Evolutionary conservation across 2,329 filamentous ascomycete genomes (phyloP), one percentile per base, ranked within the genome.

Genomic region (Penicillium verrucosum): DNA sequence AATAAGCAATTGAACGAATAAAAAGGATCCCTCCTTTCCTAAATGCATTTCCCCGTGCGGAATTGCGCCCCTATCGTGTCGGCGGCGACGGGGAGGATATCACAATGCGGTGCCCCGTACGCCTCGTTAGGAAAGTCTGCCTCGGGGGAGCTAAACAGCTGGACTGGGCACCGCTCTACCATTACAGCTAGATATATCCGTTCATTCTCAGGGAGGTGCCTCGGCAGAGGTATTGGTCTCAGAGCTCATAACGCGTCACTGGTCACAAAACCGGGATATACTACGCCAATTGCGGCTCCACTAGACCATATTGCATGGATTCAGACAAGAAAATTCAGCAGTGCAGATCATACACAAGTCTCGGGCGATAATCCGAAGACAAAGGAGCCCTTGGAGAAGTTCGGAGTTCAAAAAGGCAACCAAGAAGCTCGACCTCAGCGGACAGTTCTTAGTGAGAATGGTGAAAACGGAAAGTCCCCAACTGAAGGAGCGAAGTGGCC

Each of bases 331-430:
- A 56, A 36, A n/a, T 58, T 65, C 12, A 60, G 51, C 42, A 62
- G 51, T 36, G 59, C 59, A 27, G 64, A 65, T 23, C 59, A 63
- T 16, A 41, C 61, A 5, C 56, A 63, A 41, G 54, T 30, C 10
- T 56, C 62, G 16, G 50, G 58, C 10, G 62, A 70, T 30, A 71
- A 72, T 25, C 70, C 71, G 45, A 68, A 67, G 29, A 63, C 75
- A 5, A 70, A 75, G 42, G 69, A 76, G 36, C 59, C 75, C 4
- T 50, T 68, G 46, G 64, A 68, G 38, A 70, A 77, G 42, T 66
- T 74, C n/a, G 67, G 77, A 29, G 68, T 75, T 46, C 70, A 77
- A 11, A 67, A 78, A 21, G 45, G 58, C 38, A 51, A 60, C 10
- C 57, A 57, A 25, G 50, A 60, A 36, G 53, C 30, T 25, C 41